Evolutionary conservation across 257 asterid genomes (phyloP).

Genomic region (Penstemon eatonii): DNA sequence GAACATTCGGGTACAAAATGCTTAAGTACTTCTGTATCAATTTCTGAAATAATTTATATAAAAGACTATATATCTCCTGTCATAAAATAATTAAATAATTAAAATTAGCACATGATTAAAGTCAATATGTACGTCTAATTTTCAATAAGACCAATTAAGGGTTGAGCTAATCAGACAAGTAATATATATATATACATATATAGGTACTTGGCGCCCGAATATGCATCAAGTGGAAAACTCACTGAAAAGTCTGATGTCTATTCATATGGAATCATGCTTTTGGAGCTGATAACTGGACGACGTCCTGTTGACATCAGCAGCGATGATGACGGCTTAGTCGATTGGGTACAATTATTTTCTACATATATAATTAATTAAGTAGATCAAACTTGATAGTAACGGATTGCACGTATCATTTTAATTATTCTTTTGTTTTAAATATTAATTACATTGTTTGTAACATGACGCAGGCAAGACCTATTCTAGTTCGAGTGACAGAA

Average conservation of each 20-base stretch:
- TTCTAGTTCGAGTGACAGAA: conserved; percentile 41
- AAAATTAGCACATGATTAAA: background rate
- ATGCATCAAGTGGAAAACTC: conserved; percentile 85
- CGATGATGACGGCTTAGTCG: conserved; percentile 71
- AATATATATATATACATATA: background rate
- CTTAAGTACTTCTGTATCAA: background rate
- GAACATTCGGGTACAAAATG: conserved; percentile 75
- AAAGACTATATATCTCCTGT: background rate
- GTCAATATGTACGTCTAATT: background rate
- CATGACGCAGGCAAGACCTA: conserved; percentile 69
- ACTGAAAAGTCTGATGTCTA: conserved; percentile 90
- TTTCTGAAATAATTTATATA: background rate
- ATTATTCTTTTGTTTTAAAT: background rate
- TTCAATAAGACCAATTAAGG: background rate
- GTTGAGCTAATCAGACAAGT: no score
- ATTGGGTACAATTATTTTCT: conserved; percentile 56
- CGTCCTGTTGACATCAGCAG: conserved; percentile 61
- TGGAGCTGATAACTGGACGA: conserved; percentile 82
- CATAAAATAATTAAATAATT: background rate
- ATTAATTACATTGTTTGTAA: background rate
- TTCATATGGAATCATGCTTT: conserved; percentile 75
- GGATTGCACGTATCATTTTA: background rate
- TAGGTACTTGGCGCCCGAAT: conserved; percentile 89
- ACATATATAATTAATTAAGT: background rate
- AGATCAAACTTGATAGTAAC: no score